Evolutionary conservation across 768 basidiomycete genomes (phyloP), one percentile per base, ranked within the genome.

Genomic region (Ramaria sp.): DNA sequence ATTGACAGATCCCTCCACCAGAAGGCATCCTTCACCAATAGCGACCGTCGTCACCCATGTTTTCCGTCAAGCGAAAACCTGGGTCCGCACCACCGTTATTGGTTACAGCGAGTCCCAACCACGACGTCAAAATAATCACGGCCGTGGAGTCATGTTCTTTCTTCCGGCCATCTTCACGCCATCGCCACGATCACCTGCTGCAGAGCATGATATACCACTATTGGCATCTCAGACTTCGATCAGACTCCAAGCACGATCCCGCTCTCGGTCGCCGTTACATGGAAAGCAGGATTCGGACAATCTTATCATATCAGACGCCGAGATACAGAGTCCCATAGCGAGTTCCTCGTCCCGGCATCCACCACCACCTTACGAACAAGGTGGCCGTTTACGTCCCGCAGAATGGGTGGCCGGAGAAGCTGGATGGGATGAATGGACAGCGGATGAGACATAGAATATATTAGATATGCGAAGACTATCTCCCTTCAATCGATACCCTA

Each of bases 141-240:
- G 77, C 49, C 77, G 82, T 41, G 82, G 85, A 34, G 79, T 88
- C 41, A 69, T 90, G 50, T 90, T 87, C 71, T 89, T 90, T 75
- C 76, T 91, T 51, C 89, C 89, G 20, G 86, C 88, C 34, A 83
- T 88, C 63, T 86, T 90, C 66, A 76, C 85, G 3, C 73, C 80
- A 10, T 67, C 70, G 13, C 69, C 67, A 45, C 63, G 57, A 66
- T 30, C 70, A 73, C 57, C 54, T 68, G 20, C 57, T 53, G 7
- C 48, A 63, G 19, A 63, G 5, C 71, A 70, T 45, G 75, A 78
- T 56, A 70, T 79, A 48, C 78, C 78, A 61, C 67, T 78, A 12
- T 72, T 72, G 42, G 57, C 67, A 19, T 59, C 66, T 15, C 62
- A 64, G 33, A 66, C 65, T 22, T 59, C 66, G 47, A 54, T 63